Conservation (phyloP, 495 filamentous ascomycete genomes). For the Wilcoxina mikolae region DNA sequence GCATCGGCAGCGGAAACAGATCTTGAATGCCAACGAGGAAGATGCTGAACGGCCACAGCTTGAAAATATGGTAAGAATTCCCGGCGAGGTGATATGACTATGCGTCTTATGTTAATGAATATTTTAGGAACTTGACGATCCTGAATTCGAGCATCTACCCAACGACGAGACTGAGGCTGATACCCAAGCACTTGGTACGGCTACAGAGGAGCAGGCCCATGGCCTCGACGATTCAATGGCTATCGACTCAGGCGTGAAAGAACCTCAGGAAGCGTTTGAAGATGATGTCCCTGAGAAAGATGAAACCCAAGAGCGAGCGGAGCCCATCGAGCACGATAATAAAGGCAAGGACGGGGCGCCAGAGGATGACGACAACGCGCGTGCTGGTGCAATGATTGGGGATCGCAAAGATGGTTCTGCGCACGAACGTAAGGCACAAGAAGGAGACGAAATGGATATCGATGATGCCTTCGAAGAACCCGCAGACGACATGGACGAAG, state of each 20-base stretch:
- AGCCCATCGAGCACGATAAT: conserved; percentile 33
- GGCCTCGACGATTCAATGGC: conserved; percentile 74
- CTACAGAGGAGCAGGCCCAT: conserved; percentile 69
- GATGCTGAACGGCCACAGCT: conserved; percentile 43
- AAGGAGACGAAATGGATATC: conserved; percentile 26
- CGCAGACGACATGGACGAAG: conserved; percentile 3
- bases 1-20: conserved; percentile 71
- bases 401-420: conserved; percentile 14
- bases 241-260: conserved; percentile 53
- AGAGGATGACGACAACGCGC: conserved; percentile 25
- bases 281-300: conserved; percentile 46
- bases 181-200: conserved; percentile 78
- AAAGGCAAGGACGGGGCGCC: conserved; percentile 35
- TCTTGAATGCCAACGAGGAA: conserved; percentile 47
- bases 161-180: conserved; percentile 66
- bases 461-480: conserved; percentile 13
- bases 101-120: conserved; percentile 6
- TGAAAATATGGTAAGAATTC: conserved; percentile 24
- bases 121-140: conserved; percentile 37
- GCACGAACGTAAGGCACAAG: conserved; percentile 19
- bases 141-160: conserved; percentile 79
- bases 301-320: conserved; percentile 35
- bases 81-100: neutral
- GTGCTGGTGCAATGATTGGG: conserved; percentile 32
- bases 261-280: conserved; percentile 38